A percentile compares a stretch with the other conserved stretches of the same genome.
Evolutionary conservation across 208 protist species (phyloP).

Genomic region (Leishmania tropica): DNA sequence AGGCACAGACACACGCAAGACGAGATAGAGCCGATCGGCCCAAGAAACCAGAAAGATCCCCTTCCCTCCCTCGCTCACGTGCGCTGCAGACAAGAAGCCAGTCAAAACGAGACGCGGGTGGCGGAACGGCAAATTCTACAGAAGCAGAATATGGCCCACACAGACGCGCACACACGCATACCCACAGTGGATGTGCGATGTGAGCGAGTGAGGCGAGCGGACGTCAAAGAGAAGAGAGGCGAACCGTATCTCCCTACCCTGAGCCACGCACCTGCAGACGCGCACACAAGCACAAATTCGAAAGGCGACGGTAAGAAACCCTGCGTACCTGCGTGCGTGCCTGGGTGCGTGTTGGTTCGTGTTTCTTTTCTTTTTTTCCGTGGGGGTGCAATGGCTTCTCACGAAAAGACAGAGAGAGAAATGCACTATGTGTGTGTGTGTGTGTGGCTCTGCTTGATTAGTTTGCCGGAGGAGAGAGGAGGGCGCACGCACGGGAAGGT

Average conservation of each 20-base stretch:
- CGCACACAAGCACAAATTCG: neutral
- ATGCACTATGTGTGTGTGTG: neutral
- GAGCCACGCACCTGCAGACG: neutral
- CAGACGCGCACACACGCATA: too few relatives aligned
- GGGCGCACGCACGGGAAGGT: neutral
- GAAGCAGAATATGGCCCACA: too few relatives aligned
- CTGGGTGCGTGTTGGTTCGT: too few relatives aligned
- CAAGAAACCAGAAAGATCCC: neutral
- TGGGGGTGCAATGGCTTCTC: neutral
- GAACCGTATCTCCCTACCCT: neutral
- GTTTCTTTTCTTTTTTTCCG: neutral
- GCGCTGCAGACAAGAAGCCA: neutral
- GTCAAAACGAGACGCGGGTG: neutral
- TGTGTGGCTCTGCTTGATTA: neutral
- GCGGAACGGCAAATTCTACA: too few relatives aligned
- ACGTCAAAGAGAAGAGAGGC: neutral
- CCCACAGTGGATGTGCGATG: neutral
- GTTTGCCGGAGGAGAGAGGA: neutral
- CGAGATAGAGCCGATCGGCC: neutral
- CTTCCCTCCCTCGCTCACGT: neutral
- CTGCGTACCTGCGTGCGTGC: neutral
- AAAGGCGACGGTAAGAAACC: neutral
- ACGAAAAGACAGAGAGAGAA: neutral
- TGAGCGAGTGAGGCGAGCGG: neutral
- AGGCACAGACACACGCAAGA: neutral